Evolutionary conservation across 345 rosid species (phyloP).

Genomic region (Brassica rapa): DNA sequence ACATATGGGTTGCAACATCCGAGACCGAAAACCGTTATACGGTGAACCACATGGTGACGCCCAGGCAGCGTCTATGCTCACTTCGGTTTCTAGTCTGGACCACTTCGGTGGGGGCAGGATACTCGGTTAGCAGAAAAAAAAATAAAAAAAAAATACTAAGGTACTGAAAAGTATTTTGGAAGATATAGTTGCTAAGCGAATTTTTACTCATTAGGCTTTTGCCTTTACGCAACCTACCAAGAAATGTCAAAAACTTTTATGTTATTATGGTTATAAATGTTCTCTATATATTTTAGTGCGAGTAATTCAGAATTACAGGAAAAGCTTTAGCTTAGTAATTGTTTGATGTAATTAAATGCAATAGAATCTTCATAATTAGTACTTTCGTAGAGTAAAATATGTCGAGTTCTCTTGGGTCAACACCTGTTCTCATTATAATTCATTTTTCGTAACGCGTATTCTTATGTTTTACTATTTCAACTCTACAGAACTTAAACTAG

Average conservation of each 20-base stretch:
- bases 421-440: neutral
- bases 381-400: neutral
- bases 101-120: too few species aligned
- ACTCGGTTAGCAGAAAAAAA: too few species aligned
- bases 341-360: neutral
- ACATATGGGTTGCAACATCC: too few species aligned
- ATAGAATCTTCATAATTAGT: neutral
- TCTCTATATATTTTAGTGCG: neutral
- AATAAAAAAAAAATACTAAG: neutral
- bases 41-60: too few species aligned
- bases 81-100: too few species aligned
- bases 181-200: slow-evolving; percentile 47
- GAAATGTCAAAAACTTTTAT: slow-evolving; percentile 37
- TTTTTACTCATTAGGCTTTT: slow-evolving; percentile 33
- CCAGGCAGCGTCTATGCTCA: too few species aligned
- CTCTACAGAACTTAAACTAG: slow-evolving; percentile 1
- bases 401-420: neutral
- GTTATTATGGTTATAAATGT: neutral
- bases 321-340: neutral
- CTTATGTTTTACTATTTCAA: slow-evolving; percentile 5
- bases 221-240: slow-evolving; percentile 54
- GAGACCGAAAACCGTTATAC: too few species aligned
- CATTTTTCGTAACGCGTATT: neutral
- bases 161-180: slow-evolving; percentile 35
- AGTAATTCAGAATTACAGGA: neutral